A percentile compares a stretch with the other conserved stretches of the same genome.
Conservation (phyloP, 768 basidiomycete species). For the Suillus sp. region DNA sequence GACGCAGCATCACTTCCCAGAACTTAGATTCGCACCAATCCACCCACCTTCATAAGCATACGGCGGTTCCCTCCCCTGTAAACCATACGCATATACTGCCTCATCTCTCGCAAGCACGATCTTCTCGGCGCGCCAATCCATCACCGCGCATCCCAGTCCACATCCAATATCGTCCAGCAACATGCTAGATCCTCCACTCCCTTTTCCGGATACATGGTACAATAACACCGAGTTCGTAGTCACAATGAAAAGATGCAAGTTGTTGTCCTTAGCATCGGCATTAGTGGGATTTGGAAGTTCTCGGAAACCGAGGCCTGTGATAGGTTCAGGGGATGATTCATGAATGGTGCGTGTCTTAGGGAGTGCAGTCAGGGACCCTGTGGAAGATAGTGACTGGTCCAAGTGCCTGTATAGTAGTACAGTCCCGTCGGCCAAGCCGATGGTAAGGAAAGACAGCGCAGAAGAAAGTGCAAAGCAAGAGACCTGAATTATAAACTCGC, state of each 20-base stretch:
- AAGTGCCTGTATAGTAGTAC: conserved; percentile 90
- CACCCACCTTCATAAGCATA: conserved; percentile 87
- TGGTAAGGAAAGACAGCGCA: conserved; percentile 79
- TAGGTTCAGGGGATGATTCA: conserved; percentile 83
- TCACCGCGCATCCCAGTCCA: conserved; percentile 79
- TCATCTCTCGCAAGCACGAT: conserved; percentile 90
- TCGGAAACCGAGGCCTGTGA: conserved; percentile 91
- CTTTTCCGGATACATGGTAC: conserved; percentile 73
- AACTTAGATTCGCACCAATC: not conserved
- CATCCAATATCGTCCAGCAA: conserved; percentile 88
- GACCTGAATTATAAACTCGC: conserved; percentile 46
- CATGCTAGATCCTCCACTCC: conserved; percentile 62
- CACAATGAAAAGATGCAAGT: conserved; percentile 77
- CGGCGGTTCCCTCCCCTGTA: conserved; percentile 80
- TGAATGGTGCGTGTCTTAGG: conserved; percentile 86
- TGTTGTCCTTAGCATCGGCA: conserved; percentile 28
- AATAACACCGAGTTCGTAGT: conserved; percentile 85
- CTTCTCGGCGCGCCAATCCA: conserved; percentile 72
- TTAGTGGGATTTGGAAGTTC: conserved; percentile 40
- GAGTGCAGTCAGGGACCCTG: conserved; percentile 66
- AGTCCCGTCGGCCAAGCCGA: conserved; percentile 94
- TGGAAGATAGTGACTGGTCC: conserved; percentile 81
- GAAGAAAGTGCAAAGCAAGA: conserved; percentile 79
- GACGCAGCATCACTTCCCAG: conserved; percentile 2
- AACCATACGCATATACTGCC: conserved; percentile 84